Evolutionary conservation across 176 grass and related monocot genomes (phyloP), one percentile per base, ranked within the genome.

Genomic region (Raddia guianensis): DNA sequence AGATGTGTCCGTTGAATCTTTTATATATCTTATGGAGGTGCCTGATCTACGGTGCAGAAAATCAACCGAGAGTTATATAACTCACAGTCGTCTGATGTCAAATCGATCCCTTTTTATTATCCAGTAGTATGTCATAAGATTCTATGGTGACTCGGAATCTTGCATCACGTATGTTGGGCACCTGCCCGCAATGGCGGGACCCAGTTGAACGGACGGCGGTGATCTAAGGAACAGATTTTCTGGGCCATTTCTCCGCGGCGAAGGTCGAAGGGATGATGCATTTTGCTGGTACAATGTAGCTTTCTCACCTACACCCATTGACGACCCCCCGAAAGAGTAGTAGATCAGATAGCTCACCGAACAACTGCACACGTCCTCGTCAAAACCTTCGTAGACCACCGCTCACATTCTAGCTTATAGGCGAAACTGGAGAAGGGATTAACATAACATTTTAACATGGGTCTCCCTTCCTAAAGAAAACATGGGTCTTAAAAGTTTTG

Each of bases 241-340:
- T 55, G 77, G 70, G 51, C 40, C 82, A 49, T 60, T 70, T 21
- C 43, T 42, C 77, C 37, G 37, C 37, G 37, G 48, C 55, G 51
- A 78, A 35, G 66, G 57, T 27, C 48, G 45, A 32, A 34, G 53
- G 15, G 69, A 62, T 67, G 68, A 64, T 64, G 20, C 70, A 32
- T 16, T 33, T 21, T 33, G 60, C 59, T 70, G 85, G 85, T 90
- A 6, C 58, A 83, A 46, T 37, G 68, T 82, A 75, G 68, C 85
- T 91, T 60, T 85, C 87, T 87, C 76, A 89, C 87, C 74, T 59
- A 63, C 70, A 53, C 63, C 80, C 70, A 47, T 73, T 37, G 66
- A 63, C 83, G 44, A 66, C 71, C 40, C 19, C 9, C 16, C 27
- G 27, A 15, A 49, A 51, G 76, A 35, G 4, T 11, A 75, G 75